A percentile compares a stretch with the other conserved stretches of the same genome.
Evolutionary conservation across 2,329 filamentous ascomycete genomes (phyloP).

Genomic region (Fusarium sulawesiense): DNA sequence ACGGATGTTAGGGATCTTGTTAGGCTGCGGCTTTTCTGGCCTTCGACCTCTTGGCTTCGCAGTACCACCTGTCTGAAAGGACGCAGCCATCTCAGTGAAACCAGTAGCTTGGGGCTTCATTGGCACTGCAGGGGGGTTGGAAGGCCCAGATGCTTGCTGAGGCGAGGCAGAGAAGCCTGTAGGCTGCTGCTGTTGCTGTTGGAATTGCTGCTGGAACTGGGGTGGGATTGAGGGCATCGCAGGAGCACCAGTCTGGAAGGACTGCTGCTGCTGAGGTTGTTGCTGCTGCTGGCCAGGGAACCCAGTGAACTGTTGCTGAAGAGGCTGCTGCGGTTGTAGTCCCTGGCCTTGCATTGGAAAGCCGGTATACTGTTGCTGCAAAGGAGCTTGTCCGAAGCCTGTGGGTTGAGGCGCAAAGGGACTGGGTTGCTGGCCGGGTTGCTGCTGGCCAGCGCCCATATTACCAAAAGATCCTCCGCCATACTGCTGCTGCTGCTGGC

Average conservation of each 20-base stretch:
- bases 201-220: slow-evolving; percentile 70
- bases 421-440: slow-evolving; percentile 62
- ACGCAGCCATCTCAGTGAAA: slow-evolving; percentile 74
- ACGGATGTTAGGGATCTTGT: slow-evolving; percentile 92
- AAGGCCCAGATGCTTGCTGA: slow-evolving; percentile 62
- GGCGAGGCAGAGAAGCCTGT: slow-evolving; percentile 60
- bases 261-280: slow-evolving; percentile 63
- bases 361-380: slow-evolving; percentile 71
- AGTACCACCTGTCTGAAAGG: slow-evolving; percentile 66
- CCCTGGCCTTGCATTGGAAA: slow-evolving; percentile 64
- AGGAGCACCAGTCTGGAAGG: slow-evolving; percentile 70
- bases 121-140: slow-evolving; percentile 66
- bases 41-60: slow-evolving; percentile 59
- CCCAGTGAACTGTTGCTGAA: slow-evolving; percentile 76
- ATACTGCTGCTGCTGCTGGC: slow-evolving; percentile 64
- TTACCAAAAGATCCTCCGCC: slow-evolving; percentile 59
- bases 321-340: slow-evolving; percentile 68
- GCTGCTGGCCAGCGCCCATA: slow-evolving; percentile 57
- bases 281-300: slow-evolving; percentile 63
- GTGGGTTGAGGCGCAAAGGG: slow-evolving; percentile 70
- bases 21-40: slow-evolving; percentile 62
- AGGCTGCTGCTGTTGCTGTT: slow-evolving; percentile 62
- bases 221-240: slow-evolving; percentile 69
- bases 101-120: slow-evolving; percentile 75
- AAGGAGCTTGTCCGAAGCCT: slow-evolving; percentile 64